Evolutionary conservation across 306 rosid genomes (phyloP), one percentile per base, ranked within the genome.

Genomic region (Sphenostylis stenocarpa): DNA sequence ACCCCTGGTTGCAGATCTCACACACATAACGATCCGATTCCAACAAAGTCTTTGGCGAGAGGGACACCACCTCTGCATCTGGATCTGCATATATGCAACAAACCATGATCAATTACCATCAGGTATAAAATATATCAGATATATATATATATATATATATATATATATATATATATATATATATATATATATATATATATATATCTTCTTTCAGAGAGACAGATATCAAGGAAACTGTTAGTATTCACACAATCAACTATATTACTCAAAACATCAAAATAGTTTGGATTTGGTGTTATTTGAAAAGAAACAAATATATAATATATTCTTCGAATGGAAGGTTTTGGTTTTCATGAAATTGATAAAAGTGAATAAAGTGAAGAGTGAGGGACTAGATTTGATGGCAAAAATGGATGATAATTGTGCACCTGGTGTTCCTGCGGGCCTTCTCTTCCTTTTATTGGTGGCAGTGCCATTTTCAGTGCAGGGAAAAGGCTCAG

Each of bases 1-100:
- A 96, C 28, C 99, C 99, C 73, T 96, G 99, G 88, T 92, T 92
- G 83, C 99, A 96, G 93, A 95, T 95, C 99, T 95, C 99, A 39
- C 99, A 95, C 44, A 95, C 97, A 61, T 95, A 95, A 8, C 99
- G 96, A 88, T 95, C 99, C 58, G 99, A 95, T 87, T 95, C 99
- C 82, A 95, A 75, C 11, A 95, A 61, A 15, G 99, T 95, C 82
- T 95, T 92, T 0, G 99, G 99, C 7, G 99, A 95, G 3, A 95
- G 90, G 0, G 99, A 95, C 83, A 95, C 99, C 76, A 95, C 99
- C 71, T 95, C 99, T 21, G 99, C 99, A 79, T 95, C 99, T 31
- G 99, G 99, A 95, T 95, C 98, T 96, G 69, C 56, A 15, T 1
- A 29, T 9, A 17, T 5, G 19, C 38, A 66, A 26, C 26, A 12